Conservation (phyloP, 1,139 yeast species). For the Hansenula lynferdii region DNA sequence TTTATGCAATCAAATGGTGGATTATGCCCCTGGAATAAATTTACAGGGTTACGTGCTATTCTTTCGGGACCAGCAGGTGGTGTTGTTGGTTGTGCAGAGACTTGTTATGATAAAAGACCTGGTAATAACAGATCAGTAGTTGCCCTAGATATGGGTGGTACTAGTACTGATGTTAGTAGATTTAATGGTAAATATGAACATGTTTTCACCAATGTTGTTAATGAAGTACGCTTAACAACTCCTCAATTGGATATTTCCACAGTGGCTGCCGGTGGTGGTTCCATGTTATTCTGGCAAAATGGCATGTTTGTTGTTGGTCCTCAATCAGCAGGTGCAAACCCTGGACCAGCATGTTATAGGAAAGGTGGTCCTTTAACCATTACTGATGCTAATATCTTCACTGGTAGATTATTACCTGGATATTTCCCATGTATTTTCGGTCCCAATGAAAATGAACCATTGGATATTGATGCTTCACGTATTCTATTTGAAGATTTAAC, state of each 20-base stretch:
- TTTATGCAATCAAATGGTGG: slow-evolving; percentile 66
- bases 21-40: slow-evolving; percentile 40
- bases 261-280: slow-evolving; percentile 62
- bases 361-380: slow-evolving; percentile 56
- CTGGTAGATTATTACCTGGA: slow-evolving; percentile 52
- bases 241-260: slow-evolving; percentile 56
- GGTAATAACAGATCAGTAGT: slow-evolving; percentile 43
- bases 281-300: slow-evolving; percentile 45
- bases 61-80: slow-evolving; percentile 64
- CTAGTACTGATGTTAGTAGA: slow-evolving; percentile 54
- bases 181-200: slow-evolving; percentile 45
- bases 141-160: slow-evolving; percentile 63
- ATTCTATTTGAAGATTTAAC: slow-evolving; percentile 37
- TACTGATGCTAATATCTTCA: slow-evolving; percentile 51
- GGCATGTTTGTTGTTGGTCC: slow-evolving; percentile 57
- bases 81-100: slow-evolving; percentile 50
- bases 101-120: slow-evolving; percentile 47
- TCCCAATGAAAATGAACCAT: slow-evolving; percentile 45
- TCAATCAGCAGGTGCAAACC: slow-evolving; percentile 55
- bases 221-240: slow-evolving; percentile 51
- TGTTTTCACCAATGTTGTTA: slow-evolving; percentile 51
- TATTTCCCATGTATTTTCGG: slow-evolving; percentile 56
- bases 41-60: slow-evolving; percentile 49
- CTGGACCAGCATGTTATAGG: slow-evolving; percentile 57
- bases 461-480: slow-evolving; percentile 38